phyloP scores from a whole-genome alignment of 306 rosid genomes.

The Clitoria ternatea region DNA sequence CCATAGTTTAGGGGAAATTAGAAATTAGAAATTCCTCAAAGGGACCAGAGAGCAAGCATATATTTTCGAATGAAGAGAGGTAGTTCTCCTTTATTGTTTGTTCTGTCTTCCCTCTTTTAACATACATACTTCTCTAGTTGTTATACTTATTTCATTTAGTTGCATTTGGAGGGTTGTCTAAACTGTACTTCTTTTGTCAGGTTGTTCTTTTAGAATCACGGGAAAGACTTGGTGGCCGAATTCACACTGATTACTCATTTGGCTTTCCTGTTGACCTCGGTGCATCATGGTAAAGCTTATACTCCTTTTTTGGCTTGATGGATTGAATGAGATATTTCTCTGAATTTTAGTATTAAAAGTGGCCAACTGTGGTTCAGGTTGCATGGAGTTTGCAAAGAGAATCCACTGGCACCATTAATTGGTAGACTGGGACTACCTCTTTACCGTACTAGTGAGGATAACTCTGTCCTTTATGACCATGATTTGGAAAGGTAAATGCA shows the following conservation, averaged over 20 bases:
- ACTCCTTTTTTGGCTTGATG: background rate
- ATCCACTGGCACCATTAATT: conserved; percentile 92
- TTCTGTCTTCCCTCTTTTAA: background rate
- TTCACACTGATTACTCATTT: conserved; percentile 84
- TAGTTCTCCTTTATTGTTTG: background rate
- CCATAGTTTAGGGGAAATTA: background rate
- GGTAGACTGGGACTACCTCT: conserved; percentile 90
- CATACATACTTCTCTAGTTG: background rate
- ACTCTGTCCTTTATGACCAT: conserved; percentile 95
- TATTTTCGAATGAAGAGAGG: conserved; percentile 5
- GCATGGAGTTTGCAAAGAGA: conserved; percentile 95
- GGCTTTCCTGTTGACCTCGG: conserved; percentile 98
- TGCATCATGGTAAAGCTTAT: conserved; percentile 74
- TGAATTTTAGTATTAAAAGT: background rate
- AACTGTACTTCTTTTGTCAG: conserved; percentile 36
- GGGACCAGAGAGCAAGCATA: background rate
- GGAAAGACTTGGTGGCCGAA: conserved; percentile 91
- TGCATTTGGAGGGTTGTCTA: background rate
- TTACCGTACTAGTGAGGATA: conserved; percentile 94
- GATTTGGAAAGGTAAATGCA: conserved; percentile 80
- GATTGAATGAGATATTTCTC: background rate
- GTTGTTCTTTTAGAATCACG: conserved; percentile 86
- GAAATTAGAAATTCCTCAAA: background rate
- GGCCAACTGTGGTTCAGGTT: conserved; percentile 50
- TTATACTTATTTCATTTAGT: background rate